Conservation (phyloP, 192 early-diverging fungal species). For the Backusella australiensis region DNA sequence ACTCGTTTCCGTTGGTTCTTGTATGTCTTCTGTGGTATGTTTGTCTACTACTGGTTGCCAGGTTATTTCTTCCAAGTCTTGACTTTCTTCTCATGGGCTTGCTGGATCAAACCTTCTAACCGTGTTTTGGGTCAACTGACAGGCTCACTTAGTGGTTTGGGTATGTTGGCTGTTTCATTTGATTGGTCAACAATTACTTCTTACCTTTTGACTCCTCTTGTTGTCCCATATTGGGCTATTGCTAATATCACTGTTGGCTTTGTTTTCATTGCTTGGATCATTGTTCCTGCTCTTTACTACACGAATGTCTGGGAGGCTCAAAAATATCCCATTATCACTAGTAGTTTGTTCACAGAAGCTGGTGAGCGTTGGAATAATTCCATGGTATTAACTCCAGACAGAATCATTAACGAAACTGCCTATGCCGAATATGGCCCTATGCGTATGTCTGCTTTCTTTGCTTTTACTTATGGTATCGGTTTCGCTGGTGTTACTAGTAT, state of each 20-base stretch:
- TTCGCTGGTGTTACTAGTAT: slow-evolving; percentile 55
- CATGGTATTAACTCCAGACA: slow-evolving; percentile 33
- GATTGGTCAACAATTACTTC: slow-evolving; percentile 55
- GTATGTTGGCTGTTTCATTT: slow-evolving; percentile 54
- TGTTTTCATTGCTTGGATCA: slow-evolving; percentile 49
- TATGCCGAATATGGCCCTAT: slow-evolving; percentile 49
- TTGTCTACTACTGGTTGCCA: slow-evolving; percentile 62
- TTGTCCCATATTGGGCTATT: slow-evolving; percentile 42
- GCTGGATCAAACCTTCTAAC: slow-evolving; percentile 50
- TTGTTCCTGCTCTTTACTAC: slow-evolving; percentile 51
- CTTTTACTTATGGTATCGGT: slow-evolving; percentile 48
- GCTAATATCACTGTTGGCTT: slow-evolving; percentile 52
- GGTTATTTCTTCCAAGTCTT: slow-evolving; percentile 49
- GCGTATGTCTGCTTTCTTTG: slow-evolving; percentile 48
- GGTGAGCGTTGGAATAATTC: slow-evolving; percentile 38
- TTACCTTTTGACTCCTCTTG: slow-evolving; percentile 41
- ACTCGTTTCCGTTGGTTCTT: slow-evolving; percentile 61
- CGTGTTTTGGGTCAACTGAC: slow-evolving; percentile 42
- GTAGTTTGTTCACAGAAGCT: slow-evolving; percentile 31
- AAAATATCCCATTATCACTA: slow-evolving; percentile 42
- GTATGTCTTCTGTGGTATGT: slow-evolving; percentile 46
- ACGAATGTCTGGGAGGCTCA: slow-evolving; percentile 48
- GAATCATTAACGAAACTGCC: slow-evolving; percentile 35
- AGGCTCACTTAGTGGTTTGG: slow-evolving; percentile 46
- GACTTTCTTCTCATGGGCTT: slow-evolving; percentile 48